Evolutionary conservation across 2,329 filamentous ascomycete genomes (phyloP).

Genomic region (Nannizziopsis arthrosporioides): DNA sequence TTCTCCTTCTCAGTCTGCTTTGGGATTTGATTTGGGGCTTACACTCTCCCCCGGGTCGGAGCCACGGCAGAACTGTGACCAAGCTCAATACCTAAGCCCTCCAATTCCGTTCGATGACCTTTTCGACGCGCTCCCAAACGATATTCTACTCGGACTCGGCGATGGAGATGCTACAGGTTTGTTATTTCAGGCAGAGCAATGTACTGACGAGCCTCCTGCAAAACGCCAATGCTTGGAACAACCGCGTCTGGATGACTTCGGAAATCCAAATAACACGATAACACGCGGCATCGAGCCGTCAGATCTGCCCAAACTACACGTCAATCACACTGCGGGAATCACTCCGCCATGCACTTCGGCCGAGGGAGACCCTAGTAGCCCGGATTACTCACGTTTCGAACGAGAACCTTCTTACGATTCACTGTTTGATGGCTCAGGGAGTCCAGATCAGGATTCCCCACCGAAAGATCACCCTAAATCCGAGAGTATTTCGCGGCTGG

Average conservation of each 20-base stretch:
- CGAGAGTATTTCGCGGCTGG: too few relatives aligned
- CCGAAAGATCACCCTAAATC: too few relatives aligned
- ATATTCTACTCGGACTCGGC: background rate
- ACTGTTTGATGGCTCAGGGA: too few relatives aligned
- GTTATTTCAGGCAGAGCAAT: background rate
- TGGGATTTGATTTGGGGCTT: conserved; percentile 31
- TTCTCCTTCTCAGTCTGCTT: conserved; percentile 20
- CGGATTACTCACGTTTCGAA: too few relatives aligned
- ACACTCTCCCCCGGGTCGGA: conserved; percentile 33
- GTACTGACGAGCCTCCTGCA: background rate
- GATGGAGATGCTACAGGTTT: background rate
- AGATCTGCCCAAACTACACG: background rate
- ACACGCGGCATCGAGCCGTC: background rate
- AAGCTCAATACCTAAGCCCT: background rate
- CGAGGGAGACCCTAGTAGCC: too few relatives aligned
- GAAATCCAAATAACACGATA: background rate
- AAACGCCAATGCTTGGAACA: background rate
- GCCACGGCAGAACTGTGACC: conserved; percentile 17
- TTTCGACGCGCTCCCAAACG: background rate
- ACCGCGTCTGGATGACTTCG: background rate
- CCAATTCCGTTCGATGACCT: background rate
- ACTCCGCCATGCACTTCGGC: too few relatives aligned
- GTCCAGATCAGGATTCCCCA: too few relatives aligned
- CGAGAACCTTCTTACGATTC: too few relatives aligned
- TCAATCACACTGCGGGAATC: too few relatives aligned